A percentile compares a stretch with the other conserved stretches of the same genome.
Conservation (phyloP, 768 basidiomycete species). For the Calocybe indica region DNA sequence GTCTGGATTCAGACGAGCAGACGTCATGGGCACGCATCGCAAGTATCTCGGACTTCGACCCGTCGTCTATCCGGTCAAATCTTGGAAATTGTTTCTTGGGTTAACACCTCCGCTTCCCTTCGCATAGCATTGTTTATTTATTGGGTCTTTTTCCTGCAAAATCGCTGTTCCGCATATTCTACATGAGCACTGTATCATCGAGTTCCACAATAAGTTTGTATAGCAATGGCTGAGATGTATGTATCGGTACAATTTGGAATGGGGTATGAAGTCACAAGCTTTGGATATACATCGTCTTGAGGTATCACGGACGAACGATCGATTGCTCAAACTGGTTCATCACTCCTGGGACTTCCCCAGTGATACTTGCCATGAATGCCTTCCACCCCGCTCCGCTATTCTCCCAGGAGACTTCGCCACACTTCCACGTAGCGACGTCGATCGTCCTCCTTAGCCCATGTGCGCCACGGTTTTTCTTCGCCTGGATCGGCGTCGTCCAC, state of each 20-base stretch:
- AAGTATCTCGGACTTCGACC: conserved; percentile 40
- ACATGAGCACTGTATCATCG: no score
- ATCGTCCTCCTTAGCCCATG: conserved; percentile 10
- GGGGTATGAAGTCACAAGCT: no score
- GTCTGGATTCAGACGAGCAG: conserved; percentile 40
- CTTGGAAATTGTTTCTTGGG: conserved; percentile 42
- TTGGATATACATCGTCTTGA: no score
- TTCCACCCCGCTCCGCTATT: conserved; percentile 15
- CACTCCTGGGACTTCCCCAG: conserved; percentile 14
- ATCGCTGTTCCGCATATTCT: no score
- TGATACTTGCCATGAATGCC: conserved; percentile 11
- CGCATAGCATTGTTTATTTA: conserved; percentile 3
- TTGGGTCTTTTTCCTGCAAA: no score
- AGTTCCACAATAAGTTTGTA: no score
- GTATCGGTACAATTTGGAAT: no score
- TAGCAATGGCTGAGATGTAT: no score
- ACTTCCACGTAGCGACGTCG: conserved; percentile 15
- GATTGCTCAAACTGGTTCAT: conserved; percentile 11
- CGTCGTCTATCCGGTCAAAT: conserved; percentile 26
- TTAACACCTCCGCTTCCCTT: conserved; percentile 31
- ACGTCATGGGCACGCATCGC: conserved; percentile 40
- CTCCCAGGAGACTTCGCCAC: conserved; percentile 13
- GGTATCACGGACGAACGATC: conserved; percentile 11
- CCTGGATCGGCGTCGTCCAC: conserved; percentile 12
- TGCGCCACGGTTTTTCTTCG: conserved; percentile 12